Conservation (phyloP, 306 rosid species). For the Prunus davidiana region DNA sequence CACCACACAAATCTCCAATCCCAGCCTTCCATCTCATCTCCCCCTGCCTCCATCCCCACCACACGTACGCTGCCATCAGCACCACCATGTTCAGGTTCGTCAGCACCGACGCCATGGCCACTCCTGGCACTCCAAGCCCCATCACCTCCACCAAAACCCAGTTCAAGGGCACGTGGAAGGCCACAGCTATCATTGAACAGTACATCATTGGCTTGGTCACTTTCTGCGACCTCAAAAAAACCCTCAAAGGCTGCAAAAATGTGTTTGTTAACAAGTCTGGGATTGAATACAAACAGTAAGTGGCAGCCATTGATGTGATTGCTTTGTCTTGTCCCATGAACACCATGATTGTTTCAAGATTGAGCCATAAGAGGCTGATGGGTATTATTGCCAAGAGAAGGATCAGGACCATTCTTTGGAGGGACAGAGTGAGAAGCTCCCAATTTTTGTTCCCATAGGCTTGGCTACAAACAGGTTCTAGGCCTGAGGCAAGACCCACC, state of each 20-base stretch:
- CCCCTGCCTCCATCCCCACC: conserved; percentile 37
- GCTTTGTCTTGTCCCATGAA: conserved; percentile 70
- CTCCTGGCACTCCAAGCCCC: conserved; percentile 74
- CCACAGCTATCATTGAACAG: conserved; percentile 70
- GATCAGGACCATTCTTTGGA: conserved; percentile 81
- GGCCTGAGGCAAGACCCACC: conserved; percentile 85
- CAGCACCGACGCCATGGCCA: conserved; percentile 81
- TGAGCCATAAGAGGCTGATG: conserved; percentile 69
- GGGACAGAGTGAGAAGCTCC: conserved; percentile 66
- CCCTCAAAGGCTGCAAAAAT: conserved; percentile 68
- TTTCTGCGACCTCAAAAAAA: conserved; percentile 64
- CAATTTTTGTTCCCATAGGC: conserved; percentile 80
- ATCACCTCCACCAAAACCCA: conserved; percentile 42
- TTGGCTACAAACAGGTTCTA: conserved; percentile 88
- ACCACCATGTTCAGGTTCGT: conserved; percentile 76
- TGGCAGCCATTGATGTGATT: conserved; percentile 67
- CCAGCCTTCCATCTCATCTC: conserved; percentile 43
- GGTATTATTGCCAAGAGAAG: conserved; percentile 66
- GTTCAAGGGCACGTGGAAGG: conserved; percentile 71
- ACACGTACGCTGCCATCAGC: conserved; percentile 65
- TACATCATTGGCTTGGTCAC: conserved; percentile 91
- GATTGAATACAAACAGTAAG: conserved; percentile 66
- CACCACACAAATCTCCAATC: conserved; percentile 41
- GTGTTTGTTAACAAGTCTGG: conserved; percentile 84
- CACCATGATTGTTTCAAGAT: conserved; percentile 65